These are phyloP conservation scores for Parmelia sp. DNA, from an alignment of 495 filamentous ascomycete genomes.

Conservation along the genomic window DNA sequence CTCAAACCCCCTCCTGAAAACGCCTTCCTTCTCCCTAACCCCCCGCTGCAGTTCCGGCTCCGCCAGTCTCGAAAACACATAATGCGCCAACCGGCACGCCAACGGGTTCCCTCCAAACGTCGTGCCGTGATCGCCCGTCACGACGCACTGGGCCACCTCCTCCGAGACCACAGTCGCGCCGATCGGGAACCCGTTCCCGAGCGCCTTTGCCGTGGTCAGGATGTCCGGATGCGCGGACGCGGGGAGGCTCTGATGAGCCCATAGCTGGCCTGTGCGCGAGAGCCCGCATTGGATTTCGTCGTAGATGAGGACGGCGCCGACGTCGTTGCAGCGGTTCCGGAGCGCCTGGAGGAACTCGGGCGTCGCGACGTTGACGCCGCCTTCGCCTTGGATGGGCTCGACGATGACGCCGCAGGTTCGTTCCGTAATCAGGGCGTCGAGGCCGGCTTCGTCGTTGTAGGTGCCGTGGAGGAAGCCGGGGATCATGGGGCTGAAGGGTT, in stretches of 20 bases:
- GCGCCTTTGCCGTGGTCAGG: slow-evolving; percentile 86
- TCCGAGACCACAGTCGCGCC: slow-evolving; percentile 78
- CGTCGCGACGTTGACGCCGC: slow-evolving; percentile 78
- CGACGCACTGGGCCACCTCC: slow-evolving; percentile 72
- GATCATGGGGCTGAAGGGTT: slow-evolving; percentile 89
- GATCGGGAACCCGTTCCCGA: slow-evolving; percentile 94
- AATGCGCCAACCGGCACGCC: slow-evolving; percentile 73
- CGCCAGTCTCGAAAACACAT: slow-evolving; percentile 70
- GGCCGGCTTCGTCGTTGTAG: slow-evolving; percentile 70
- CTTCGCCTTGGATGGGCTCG: slow-evolving; percentile 97
- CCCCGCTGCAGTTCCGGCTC: slow-evolving; percentile 54
- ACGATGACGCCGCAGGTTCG: slow-evolving; percentile 92
- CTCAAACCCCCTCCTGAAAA: slow-evolving; percentile 61
- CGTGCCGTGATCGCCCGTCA: slow-evolving; percentile 90
- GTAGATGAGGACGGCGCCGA: slow-evolving; percentile 83
- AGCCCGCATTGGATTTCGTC: slow-evolving; percentile 97
- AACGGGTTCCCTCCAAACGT: slow-evolving; percentile 96
- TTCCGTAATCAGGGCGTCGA: slow-evolving; percentile 67
- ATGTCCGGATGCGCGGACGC: slow-evolving; percentile 84
- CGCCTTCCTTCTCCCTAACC: slow-evolving; percentile 57
- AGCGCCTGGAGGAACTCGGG: slow-evolving; percentile 74
- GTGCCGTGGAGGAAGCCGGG: slow-evolving; percentile 84
- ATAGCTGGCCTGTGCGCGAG: slow-evolving; percentile 75
- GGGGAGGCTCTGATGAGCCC: slow-evolving; percentile 75
- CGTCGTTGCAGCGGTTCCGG: slow-evolving; percentile 72